phyloP scores from a whole-genome alignment of 495 filamentous ascomycete species.

The Lepraria neglecta region DNA sequence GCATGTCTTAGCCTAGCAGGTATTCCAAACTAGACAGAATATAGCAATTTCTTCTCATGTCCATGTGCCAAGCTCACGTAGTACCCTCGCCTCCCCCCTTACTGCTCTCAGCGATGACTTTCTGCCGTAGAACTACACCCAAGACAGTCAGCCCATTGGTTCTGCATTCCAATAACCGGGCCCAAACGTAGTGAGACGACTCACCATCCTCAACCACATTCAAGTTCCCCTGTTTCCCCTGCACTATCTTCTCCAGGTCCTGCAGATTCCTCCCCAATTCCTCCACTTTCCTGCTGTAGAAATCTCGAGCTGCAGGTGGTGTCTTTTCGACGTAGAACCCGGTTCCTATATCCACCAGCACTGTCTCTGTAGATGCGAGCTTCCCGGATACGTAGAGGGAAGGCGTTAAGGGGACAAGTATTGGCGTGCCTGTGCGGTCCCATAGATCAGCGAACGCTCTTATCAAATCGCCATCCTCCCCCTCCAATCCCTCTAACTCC shows the following conservation, averaged over 20 bases:
- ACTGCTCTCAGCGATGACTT: conserved; percentile 38
- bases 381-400: conserved; percentile 88
- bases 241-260: conserved; percentile 80
- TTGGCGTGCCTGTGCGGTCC: conserved; percentile 46
- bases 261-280: conserved; percentile 70
- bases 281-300: conserved; percentile 81
- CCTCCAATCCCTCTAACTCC: background rate
- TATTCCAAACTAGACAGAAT: background rate
- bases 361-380: conserved; percentile 67
- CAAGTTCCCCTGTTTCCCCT: conserved; percentile 76
- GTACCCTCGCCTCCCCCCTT: conserved; percentile 15
- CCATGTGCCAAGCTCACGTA: conserved; percentile 25
- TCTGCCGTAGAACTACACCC: conserved; percentile 51
- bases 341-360: conserved; percentile 92
- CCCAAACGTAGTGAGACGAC: conserved; percentile 22
- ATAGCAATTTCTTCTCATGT: background rate
- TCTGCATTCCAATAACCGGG: too few relatives aligned
- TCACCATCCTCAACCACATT: conserved; percentile 82
- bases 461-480: background rate
- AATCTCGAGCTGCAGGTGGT: conserved; percentile 66
- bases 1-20: background rate
- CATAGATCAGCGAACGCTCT: background rate
- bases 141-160: background rate
- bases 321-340: conserved; percentile 97
- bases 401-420: conserved; percentile 86